Conservation (phyloP, 495 filamentous ascomycete genomes). For the Polyplosphaeria fusca region DNA sequence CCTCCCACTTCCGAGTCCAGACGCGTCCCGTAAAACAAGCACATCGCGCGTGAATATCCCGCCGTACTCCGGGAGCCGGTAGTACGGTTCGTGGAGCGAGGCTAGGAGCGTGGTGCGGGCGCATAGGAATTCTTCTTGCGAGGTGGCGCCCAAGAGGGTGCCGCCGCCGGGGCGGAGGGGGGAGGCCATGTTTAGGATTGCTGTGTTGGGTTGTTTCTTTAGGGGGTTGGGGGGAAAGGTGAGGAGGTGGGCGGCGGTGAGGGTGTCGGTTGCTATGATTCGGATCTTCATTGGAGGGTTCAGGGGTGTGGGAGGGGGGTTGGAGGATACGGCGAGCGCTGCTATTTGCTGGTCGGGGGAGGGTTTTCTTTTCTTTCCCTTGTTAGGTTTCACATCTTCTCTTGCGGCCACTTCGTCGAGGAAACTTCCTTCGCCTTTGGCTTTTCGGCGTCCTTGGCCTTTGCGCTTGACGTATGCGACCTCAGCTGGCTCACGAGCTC, state of each 20-base stretch:
- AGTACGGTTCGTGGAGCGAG: constrained; percentile 39
- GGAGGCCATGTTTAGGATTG: constrained; percentile 42
- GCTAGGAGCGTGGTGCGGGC: constrained; percentile 40
- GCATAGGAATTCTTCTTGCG: constrained; percentile 43
- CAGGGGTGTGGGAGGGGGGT: background rate
- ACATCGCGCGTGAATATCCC: constrained; percentile 38
- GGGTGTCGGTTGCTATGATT: constrained; percentile 47
- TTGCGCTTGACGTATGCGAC: constrained; percentile 17
- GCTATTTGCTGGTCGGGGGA: background rate
- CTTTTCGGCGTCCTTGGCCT: constrained; percentile 25
- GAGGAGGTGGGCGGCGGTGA: constrained; percentile 45
- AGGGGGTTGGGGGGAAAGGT: constrained; percentile 8
- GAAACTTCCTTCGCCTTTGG: constrained; percentile 13
- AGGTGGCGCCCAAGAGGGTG: constrained; percentile 38
- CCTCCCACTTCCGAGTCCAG: constrained; percentile 8
- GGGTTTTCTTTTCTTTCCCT: constrained; percentile 6
- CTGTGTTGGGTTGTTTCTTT: constrained; percentile 31
- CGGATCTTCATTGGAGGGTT: constrained; percentile 36
- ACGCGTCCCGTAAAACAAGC: constrained; percentile 37
- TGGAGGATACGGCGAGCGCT: background rate
- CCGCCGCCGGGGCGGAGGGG: constrained; percentile 33
- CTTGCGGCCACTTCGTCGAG: background rate
- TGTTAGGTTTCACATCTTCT: constrained; percentile 11
- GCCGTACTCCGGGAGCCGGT: constrained; percentile 40
- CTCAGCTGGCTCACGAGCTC: background rate